A percentile compares a stretch with the other conserved stretches of the same genome.
These are phyloP conservation scores for Hygrocybe punicea DNA, from an alignment of 768 basidiomycete species.

Conservation along the genomic window DNA sequence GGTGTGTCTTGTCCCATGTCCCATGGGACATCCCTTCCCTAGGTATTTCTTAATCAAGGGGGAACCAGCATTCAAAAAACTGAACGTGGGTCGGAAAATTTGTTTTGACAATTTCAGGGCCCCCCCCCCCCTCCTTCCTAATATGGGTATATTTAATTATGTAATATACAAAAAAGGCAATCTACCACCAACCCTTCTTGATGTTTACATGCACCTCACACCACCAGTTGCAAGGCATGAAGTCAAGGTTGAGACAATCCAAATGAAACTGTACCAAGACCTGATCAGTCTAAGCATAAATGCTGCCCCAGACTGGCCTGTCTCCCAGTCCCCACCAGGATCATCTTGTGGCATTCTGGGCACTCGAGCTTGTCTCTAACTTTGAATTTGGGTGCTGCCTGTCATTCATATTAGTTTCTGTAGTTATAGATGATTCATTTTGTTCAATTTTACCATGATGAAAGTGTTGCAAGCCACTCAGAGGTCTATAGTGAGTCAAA, in stretches of 20 bases:
- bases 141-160: too few relatives aligned
- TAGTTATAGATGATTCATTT: not conserved
- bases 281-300: not conserved
- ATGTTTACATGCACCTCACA: too few relatives aligned
- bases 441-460: not conserved
- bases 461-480: too few relatives aligned
- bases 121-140: not conserved
- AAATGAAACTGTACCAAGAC: not conserved
- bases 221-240: too few relatives aligned
- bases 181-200: too few relatives aligned
- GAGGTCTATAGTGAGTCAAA: too few relatives aligned
- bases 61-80: not conserved
- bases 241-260: not conserved
- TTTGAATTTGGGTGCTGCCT: not conserved
- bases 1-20: too few relatives aligned
- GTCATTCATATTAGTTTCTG: not conserved
- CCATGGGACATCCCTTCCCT: too few relatives aligned
- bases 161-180: too few relatives aligned
- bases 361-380: slow-evolving; percentile 8
- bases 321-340: slow-evolving; percentile 19
- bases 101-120: not conserved
- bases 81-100: too few relatives aligned
- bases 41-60: too few relatives aligned
- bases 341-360: slow-evolving; percentile 16
- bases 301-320: slow-evolving; percentile 13